Evolutionary conservation across 208 protist species (phyloP).

Genomic region (Endotrypanum monterogeii): DNA sequence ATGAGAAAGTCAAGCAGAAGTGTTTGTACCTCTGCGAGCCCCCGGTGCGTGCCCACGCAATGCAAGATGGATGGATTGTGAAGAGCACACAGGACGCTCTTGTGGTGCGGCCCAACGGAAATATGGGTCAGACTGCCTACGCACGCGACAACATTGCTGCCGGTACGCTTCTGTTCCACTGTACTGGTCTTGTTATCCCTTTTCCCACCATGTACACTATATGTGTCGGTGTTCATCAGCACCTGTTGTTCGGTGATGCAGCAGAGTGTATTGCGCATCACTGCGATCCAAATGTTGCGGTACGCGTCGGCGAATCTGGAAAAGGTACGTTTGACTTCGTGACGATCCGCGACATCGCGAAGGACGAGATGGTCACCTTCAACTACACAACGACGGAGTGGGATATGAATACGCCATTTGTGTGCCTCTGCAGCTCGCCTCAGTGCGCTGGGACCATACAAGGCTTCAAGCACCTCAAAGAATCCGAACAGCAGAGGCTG

Average conservation of each 20-base stretch:
- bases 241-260: conserved; percentile 85
- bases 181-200: conserved; percentile 71
- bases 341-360: conserved; percentile 54
- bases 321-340: conserved; percentile 74
- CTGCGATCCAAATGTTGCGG: conserved; percentile 86
- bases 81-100: conserved; percentile 51
- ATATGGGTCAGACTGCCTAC: conserved; percentile 88
- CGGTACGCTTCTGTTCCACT: conserved; percentile 65
- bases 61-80: conserved; percentile 83
- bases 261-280: conserved; percentile 89
- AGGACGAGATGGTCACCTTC: conserved; percentile 84
- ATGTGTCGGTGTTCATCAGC: conserved; percentile 65
- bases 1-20: conserved; percentile 60
- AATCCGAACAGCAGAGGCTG: conserved; percentile 66
- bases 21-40: conserved; percentile 84
- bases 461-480: conserved; percentile 70
- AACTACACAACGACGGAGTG: conserved; percentile 91
- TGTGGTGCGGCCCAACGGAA: conserved; percentile 70
- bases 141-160: conserved; percentile 44
- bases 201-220: conserved; percentile 92
- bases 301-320: conserved; percentile 45
- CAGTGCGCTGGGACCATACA: conserved; percentile 60
- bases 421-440: conserved; percentile 77
- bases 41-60: conserved; percentile 75
- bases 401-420: conserved; percentile 86